phyloP scores from a whole-genome alignment of 148 eudicot species.

The Polygonum aviculare region DNA sequence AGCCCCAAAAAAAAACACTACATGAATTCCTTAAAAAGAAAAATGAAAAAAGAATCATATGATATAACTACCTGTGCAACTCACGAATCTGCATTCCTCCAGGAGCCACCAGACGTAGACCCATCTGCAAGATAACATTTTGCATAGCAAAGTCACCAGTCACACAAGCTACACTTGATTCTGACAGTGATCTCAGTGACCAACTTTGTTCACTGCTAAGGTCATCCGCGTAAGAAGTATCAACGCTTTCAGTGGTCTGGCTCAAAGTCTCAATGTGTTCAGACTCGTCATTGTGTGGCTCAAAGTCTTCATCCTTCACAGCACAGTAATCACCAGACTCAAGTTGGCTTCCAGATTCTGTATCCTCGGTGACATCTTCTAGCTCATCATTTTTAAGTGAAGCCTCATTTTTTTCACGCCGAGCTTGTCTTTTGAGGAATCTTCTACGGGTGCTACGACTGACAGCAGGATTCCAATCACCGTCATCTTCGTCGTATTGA shows the following conservation, averaged over 20 bases:
- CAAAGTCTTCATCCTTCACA: conserved; percentile 22
- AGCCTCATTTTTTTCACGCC: conserved; percentile 48
- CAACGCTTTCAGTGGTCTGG: conserved; percentile 43
- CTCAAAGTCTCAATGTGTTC: conserved; percentile 38
- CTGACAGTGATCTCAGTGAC: conserved; percentile 75
- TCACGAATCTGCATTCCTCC: conserved; percentile 98
- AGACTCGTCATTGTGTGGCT: conserved; percentile 15
- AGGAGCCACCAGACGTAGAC: conserved; percentile 87
- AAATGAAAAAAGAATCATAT: not conserved
- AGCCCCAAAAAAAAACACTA: not conserved
- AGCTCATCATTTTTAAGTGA: conserved; percentile 42
- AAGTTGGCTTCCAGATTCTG: conserved; percentile 18
- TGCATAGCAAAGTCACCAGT: conserved; percentile 98
- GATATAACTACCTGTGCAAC: conserved; percentile 58
- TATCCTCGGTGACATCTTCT: conserved; percentile 26
- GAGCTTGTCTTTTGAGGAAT: conserved; percentile 72
- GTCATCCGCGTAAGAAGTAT: conserved; percentile 47
- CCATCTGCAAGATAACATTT: conserved; percentile 92
- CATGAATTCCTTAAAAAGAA: not conserved
- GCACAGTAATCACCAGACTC: conserved; percentile 20
- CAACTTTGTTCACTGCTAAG: conserved; percentile 91
- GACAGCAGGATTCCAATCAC: conserved; percentile 87
- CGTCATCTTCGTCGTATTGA: conserved; percentile 47
- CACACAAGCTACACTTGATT: conserved; percentile 86
- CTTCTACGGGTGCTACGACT: conserved; percentile 91